A percentile compares a stretch with the other conserved stretches of the same genome.
phyloP scores from a whole-genome alignment of 1,284 basidiomycete species.

The Afroboletus lepidellus region DNA sequence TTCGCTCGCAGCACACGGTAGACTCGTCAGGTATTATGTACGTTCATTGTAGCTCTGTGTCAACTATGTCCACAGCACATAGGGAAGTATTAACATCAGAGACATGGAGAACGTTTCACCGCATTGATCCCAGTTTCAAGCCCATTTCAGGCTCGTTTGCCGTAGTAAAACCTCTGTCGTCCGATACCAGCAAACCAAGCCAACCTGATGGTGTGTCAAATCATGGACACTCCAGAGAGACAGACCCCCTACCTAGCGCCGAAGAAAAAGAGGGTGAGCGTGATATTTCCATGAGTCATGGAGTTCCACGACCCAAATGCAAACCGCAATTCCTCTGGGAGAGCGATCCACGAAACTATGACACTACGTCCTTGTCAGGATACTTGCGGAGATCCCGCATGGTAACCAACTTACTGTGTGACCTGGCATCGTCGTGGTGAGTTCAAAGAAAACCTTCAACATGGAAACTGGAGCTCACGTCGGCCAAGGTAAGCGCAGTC shows the following conservation, averaged over 20 bases:
- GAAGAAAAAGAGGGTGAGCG: conserved; percentile 56
- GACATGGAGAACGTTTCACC: not conserved
- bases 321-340: conserved; percentile 58
- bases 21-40: not conserved
- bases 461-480: conserved; percentile 46
- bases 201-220: conserved; percentile 36
- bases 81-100: not conserved
- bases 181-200: conserved; percentile 69
- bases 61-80: not conserved
- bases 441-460: not conserved
- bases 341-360: conserved; percentile 50
- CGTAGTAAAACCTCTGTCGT: conserved; percentile 56
- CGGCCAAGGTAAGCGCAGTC: conserved; percentile 65
- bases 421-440: conserved; percentile 32
- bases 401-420: conserved; percentile 50
- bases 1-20: conserved; percentile 24
- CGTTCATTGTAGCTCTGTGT: not conserved
- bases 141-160: conserved; percentile 28
- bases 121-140: conserved; percentile 7
- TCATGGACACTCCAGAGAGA: not conserved
- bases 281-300: conserved; percentile 75
- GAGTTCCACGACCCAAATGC: conserved; percentile 58
- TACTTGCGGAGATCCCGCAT: not conserved
- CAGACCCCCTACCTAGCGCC: conserved; percentile 45
- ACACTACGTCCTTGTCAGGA: conserved; percentile 50